Evolutionary conservation across 2,329 filamentous ascomycete genomes (phyloP), one percentile per base, ranked within the genome.

Genomic region (Chrysosporium queenslandicum): DNA sequence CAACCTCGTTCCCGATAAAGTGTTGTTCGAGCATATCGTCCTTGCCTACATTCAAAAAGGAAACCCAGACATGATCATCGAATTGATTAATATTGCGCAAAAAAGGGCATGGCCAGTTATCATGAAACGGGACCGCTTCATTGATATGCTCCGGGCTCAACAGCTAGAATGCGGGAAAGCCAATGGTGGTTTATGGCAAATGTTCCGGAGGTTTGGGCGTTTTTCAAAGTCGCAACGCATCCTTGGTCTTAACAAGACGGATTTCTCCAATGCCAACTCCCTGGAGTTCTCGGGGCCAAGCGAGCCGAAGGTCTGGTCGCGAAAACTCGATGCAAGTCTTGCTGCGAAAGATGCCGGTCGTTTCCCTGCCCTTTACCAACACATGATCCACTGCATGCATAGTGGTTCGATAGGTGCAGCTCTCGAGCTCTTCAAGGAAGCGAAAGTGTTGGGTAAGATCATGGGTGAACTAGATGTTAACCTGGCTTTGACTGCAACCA

Each of bases 1-100:
- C 52, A 53, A 63, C 1, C 58, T 71, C n/a, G 54, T 62, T 1
- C 68, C 68, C 3, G 69, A 71, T 54, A 59, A 61, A 18, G 59
- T 70, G 18, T 61, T 71, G 3, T 70, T 69, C 57, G 60, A 65
- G 18, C 68, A 71, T 53, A 68, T 71, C 6, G 41, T 71, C 21
- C 66, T 66, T 46, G 69, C 68, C 4, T 63, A 68, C 37, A 61
- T 71, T 30, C 67, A 71, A 50, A 67, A 68, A 56, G 68, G 69
- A 9, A 60, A 64, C 36, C 41, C 59, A 14, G 58, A 62, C 11
- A 65, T 67, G 56, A 51, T 71, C 27, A 42, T 54, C 2, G 60
- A 66, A 12, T 60, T 71, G 18, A 58, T 59, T n/a, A 48, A 56
- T n/a, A 56, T 67, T 54, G 66, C 64, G 9, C 45, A 60, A 14